Evolutionary conservation across 116 monocot species (phyloP), one percentile per base, ranked within the genome.

Genomic region (Posidonia oceanica): DNA sequence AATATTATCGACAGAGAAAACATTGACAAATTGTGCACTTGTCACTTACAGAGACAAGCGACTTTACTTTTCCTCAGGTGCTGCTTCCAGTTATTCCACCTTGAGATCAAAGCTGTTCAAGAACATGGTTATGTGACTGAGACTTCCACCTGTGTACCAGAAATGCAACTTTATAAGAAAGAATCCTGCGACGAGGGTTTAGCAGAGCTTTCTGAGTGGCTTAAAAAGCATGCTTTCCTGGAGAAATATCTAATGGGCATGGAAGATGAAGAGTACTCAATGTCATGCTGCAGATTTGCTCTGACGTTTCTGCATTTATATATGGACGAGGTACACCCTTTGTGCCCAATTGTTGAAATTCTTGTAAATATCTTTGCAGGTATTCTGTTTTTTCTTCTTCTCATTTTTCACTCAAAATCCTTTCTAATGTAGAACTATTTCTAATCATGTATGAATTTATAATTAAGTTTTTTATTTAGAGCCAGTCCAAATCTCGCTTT

Each of bases 241-340:
- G 75, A 72, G 14, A 80, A 67, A 22, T 68, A 72, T 71, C 17
- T 48, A 37, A 71, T 74, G 4, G 40, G 52, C 72, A 16, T 41
- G 54, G 72, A 76, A 4, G 61, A 60, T 64, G 73, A 61, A 52
- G 44, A 40, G 62, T 71, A 75, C 72, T 76, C 59, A 54, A 79
- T 75, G 72, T 71, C 76, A 59, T 83, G 83, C 61, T 73, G 63
- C 63, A 70, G 36, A 57, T 89, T 91, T 82, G 54, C 82, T 63
- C 67, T 86, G 54, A 83, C 81, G 21, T 91, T 96, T 68, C 73
- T 96, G 41, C 83, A 89, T 52, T 83, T 96, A 22, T 91, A 78
- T 71, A 75, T 91, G 76, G 89, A 88, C 68, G 96, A 96, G 83
- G 96, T 91, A 75, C 64, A 21, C 38, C 56, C 72, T 75, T 52